A percentile compares a stretch with the other conserved stretches of the same genome.
phyloP scores from a whole-genome alignment of 805 yeast species.

The Clavispora vitiphila region DNA sequence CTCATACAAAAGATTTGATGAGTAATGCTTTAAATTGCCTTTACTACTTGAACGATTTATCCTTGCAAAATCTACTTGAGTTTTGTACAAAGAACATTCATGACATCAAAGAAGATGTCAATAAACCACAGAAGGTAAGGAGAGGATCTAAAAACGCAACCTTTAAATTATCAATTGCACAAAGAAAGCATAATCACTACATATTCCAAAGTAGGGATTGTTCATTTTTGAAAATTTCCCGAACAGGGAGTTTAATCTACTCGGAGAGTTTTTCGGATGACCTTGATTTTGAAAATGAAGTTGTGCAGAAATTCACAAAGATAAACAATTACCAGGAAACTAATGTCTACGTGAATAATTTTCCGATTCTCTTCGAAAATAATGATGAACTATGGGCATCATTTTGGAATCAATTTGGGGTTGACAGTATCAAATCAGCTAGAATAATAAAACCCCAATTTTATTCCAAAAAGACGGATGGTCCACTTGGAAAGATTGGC shows the following conservation, averaged over 20 bases:
- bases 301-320: conserved; percentile 14
- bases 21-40: conserved; percentile 47
- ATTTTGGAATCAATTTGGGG: conserved; percentile 38
- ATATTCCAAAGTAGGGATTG: conserved; percentile 10
- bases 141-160: neutral
- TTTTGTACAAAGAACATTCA: conserved; percentile 30
- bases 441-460: conserved; percentile 40
- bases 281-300: neutral
- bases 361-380: conserved; percentile 54
- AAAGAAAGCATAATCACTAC: conserved; percentile 32
- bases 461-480: conserved; percentile 17
- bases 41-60: conserved; percentile 42
- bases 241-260: neutral
- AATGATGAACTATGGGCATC: conserved; percentile 38
- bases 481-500: conserved; percentile 34
- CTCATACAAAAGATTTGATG: conserved; percentile 26
- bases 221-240: conserved; percentile 2
- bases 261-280: neutral
- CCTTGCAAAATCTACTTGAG: conserved; percentile 41
- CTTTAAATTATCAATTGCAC: conserved; percentile 28
- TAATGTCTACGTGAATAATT: conserved; percentile 64
- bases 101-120: conserved; percentile 12
- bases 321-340: conserved; percentile 52
- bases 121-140: neutral
- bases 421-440: conserved; percentile 30